Evolutionary conservation across 495 filamentous ascomycete species (phyloP), one percentile per base, ranked within the genome.

Genomic region (Bathelium albidoporum): DNA sequence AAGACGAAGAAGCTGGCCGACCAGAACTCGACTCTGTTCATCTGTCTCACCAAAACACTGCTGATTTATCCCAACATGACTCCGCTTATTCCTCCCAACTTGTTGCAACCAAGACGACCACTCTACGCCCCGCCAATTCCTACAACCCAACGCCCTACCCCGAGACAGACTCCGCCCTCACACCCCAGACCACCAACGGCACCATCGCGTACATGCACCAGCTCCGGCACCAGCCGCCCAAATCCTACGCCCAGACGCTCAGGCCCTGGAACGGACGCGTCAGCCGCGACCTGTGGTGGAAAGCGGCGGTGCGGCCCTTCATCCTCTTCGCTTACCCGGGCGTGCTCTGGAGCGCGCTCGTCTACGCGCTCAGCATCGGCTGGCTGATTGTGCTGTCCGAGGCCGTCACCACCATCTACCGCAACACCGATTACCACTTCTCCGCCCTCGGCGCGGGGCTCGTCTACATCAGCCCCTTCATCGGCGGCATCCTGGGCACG

Each of bases 301-400:
- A 85, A 61, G 88, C 88, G 4, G 86, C 85, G 14, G 28, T 86
- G 11, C 85, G 92, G 9, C 94, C 94, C 7, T 86, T 97, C 55
- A 85, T 96, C 53, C 80, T 97, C 5, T 95, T 87, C 70, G 82
- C 85, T 1, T 97, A 97, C 70, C 94, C 94, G 0, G 81, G 89
- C 0, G 88, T 98, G 16, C 83, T 98, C 26, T 98, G 93, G 93
- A 93, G 89, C 41, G 78, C 91, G 0, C 80, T 89, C 0, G 85
- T 97, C 32, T 98, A 98, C 73, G 77, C 91, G 0, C 85, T 94
- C 66, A 91, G 89, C 3, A 83, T 97, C n/a, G 92, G 93, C 20
- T 97, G 93, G 94, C 79, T 98, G 52, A 96, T 98, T 64, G 89
- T 97, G 32, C 83, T 97, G 14, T 97, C 94, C 1, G 91, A 97